Percentiles rank a stretch among this genome's conserved stretches.
phyloP scores from a whole-genome alignment of 2,329 filamentous ascomycete genomes.

The Myriosclerotinia scirpicola region DNA sequence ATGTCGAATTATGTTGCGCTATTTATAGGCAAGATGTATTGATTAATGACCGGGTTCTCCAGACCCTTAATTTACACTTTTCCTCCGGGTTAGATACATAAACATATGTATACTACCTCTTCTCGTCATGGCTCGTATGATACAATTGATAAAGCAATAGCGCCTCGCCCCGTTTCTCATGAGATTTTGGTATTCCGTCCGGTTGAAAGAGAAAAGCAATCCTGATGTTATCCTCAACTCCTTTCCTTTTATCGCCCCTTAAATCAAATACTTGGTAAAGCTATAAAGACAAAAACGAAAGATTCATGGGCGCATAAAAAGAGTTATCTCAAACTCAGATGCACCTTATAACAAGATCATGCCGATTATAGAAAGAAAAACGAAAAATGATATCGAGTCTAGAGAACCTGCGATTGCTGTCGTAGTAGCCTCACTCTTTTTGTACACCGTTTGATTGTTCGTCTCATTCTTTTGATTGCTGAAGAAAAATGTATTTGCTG shows the following conservation, averaged over 20 bases:
- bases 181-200: constrained; percentile 9
- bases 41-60: background rate
- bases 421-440: constrained; percentile 27
- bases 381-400: background rate
- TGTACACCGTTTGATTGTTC: constrained; percentile 49
- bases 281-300: background rate
- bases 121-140: background rate
- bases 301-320: background rate
- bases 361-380: constrained; percentile 9
- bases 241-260: constrained; percentile 4
- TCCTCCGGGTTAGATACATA: background rate
- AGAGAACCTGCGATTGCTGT: background rate
- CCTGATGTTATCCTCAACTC: constrained; percentile 6
- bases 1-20: background rate
- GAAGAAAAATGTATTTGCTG: constrained; percentile 51
- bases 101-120: background rate
- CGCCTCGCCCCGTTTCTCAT: background rate
- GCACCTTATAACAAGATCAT: constrained; percentile 1
- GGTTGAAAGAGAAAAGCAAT: constrained; percentile 2
- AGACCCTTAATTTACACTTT: background rate
- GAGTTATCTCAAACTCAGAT: background rate
- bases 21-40: background rate
- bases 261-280: background rate
- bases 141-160: constrained; percentile 4
- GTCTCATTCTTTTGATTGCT: constrained; percentile 48